These are phyloP conservation scores for Geranium rotundifolium DNA, from an alignment of 345 rosid species.

Conservation along the genomic window DNA sequence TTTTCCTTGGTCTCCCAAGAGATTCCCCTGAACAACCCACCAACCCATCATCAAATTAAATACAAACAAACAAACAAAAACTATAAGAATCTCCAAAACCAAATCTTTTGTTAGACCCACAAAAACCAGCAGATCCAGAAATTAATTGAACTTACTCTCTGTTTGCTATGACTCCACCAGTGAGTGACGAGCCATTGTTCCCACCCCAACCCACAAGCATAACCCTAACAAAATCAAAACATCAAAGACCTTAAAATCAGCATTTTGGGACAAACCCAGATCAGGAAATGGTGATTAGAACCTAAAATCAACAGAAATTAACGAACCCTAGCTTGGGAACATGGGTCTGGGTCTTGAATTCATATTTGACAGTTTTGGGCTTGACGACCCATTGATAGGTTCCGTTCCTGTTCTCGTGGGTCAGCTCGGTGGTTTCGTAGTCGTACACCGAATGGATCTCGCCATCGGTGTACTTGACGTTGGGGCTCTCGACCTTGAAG, in stretches of 20 bases:
- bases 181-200: constrained; percentile 86
- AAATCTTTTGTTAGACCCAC: too few species aligned
- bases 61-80: too few species aligned
- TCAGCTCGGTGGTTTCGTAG: constrained; percentile 91
- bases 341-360: constrained; percentile 65
- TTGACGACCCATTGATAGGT: constrained; percentile 76
- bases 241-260: neutral
- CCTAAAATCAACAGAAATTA: neutral
- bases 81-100: too few species aligned
- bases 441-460: constrained; percentile 81
- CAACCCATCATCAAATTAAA: neutral
- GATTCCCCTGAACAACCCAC: constrained; percentile 52
- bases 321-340: constrained; percentile 86
- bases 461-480: constrained; percentile 65
- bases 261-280: too few species aligned
- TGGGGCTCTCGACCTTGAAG: constrained; percentile 80
- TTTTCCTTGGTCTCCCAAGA: constrained; percentile 99
- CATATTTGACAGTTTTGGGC: constrained; percentile 81
- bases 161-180: constrained; percentile 84
- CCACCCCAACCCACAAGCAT: constrained; percentile 99
- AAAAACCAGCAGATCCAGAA: neutral
- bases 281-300: too few species aligned
- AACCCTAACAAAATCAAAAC: constrained; percentile 32
- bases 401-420: constrained; percentile 71
- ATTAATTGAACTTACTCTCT: constrained; percentile 48